Percentiles rank a stretch among this genome's conserved stretches.
phyloP scores from a whole-genome alignment of 768 basidiomycete genomes.

The Lyophyllum decastes region DNA sequence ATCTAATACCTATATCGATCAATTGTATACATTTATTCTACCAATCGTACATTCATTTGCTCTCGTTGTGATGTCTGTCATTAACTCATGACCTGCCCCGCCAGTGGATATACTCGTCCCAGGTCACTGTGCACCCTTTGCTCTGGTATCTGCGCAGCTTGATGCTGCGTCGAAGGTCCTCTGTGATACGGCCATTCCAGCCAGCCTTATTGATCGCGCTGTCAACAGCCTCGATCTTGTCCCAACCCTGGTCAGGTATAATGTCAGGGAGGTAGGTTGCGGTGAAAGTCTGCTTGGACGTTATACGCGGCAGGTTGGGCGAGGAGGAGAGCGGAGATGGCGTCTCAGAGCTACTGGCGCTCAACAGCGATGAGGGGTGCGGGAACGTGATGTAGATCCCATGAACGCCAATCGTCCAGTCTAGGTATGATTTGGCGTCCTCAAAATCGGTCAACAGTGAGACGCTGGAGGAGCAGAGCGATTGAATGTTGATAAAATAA shows the following conservation, averaged over 20 bases:
- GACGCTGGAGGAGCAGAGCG: constrained; percentile 48
- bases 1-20: constrained; percentile 12
- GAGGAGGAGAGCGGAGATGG: constrained; percentile 76
- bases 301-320: constrained; percentile 52
- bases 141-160: constrained; percentile 85
- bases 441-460: constrained; percentile 95
- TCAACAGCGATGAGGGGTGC: constrained; percentile 63
- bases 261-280: constrained; percentile 96
- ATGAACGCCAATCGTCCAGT: constrained; percentile 92
- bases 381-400: constrained; percentile 90
- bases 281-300: constrained; percentile 62
- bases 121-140: constrained; percentile 61
- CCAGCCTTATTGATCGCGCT: constrained; percentile 94
- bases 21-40: constrained; percentile 11
- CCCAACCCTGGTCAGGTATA: constrained; percentile 92
- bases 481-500: neutral
- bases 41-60: constrained; percentile 10
- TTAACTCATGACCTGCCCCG: constrained; percentile 35
- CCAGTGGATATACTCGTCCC: constrained; percentile 82
- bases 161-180: constrained; percentile 76
- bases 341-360: constrained; percentile 51
- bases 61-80: neutral
- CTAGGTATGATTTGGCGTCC: constrained; percentile 78
- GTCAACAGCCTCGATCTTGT: constrained; percentile 84
- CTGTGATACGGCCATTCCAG: constrained; percentile 80